Conservation (phyloP, 768 basidiomycete genomes). For the Lactarius deliciosus region DNA sequence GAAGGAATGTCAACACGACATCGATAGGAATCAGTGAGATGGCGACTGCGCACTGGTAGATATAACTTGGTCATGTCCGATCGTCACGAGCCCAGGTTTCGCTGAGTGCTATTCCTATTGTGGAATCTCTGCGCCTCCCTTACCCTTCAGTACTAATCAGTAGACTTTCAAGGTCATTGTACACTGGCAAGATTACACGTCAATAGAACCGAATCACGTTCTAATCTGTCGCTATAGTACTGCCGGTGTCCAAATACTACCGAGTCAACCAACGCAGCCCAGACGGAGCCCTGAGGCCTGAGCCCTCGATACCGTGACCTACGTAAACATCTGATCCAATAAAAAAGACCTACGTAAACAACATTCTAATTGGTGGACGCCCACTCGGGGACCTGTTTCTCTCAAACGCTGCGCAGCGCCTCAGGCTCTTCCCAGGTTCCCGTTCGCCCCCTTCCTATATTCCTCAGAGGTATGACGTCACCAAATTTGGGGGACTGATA, state of each 20-base stretch:
- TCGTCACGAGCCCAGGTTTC: too few species aligned
- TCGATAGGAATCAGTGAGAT: too few species aligned
- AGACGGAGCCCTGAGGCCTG: not conserved
- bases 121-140: too few species aligned
- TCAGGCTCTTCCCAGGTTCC: not conserved
- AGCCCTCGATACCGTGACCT: not conserved
- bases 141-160: too few species aligned
- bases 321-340: not conserved
- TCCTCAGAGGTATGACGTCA: not conserved
- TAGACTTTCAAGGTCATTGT: too few species aligned
- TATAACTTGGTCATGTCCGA: too few species aligned
- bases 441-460: too few species aligned
- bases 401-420: not conserved
- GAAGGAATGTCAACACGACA: too few species aligned
- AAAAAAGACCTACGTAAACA: too few species aligned
- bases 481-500: not conserved
- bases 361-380: not conserved
- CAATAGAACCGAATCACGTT: not conserved
- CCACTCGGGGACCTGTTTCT: not conserved
- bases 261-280: not conserved
- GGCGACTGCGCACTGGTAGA: too few species aligned
- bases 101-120: too few species aligned
- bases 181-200: too few species aligned
- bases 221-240: not conserved
- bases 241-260: not conserved